phyloP scores from a whole-genome alignment of 345 rosid genomes.

The Dimocarpus longan region DNA sequence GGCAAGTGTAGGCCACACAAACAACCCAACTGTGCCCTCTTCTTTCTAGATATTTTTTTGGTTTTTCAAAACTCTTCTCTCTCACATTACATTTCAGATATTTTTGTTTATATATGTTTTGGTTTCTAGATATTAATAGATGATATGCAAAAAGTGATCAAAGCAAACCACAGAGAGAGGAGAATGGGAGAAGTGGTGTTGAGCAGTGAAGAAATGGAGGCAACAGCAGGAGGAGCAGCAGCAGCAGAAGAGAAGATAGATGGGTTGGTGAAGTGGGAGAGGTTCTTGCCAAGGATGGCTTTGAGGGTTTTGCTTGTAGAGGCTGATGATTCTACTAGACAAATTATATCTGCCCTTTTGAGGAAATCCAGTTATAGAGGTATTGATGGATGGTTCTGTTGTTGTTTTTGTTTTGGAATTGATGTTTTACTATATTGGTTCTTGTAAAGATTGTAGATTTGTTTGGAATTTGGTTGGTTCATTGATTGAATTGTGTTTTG shows the following conservation, averaged over 20 bases:
- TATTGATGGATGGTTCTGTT: constrained; percentile 29
- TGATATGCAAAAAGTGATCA: background rate
- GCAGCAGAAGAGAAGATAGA: constrained; percentile 17
- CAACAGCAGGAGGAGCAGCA: background rate
- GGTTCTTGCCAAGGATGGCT: constrained; percentile 63
- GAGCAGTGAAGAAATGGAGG: constrained; percentile 24
- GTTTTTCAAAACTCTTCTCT: no score
- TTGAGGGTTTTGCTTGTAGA: constrained; percentile 83
- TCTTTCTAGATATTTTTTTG: no score
- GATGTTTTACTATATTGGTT: background rate
- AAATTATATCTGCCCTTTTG: constrained; percentile 81
- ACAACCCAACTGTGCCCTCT: no score
- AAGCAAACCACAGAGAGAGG: background rate
- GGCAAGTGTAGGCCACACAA: constrained; percentile 20
- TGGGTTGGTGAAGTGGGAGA: constrained; percentile 67
- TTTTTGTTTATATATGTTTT: background rate
- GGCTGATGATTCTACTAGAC: constrained; percentile 94
- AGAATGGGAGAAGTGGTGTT: constrained; percentile 27
- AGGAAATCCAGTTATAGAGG: constrained; percentile 88
- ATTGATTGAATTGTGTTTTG: background rate
- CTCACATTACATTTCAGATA: background rate
- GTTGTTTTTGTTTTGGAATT: background rate
- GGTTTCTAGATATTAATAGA: background rate
- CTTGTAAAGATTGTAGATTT: background rate
- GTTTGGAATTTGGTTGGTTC: background rate